Evolutionary conservation across 441 rosid species (phyloP).

Genomic region (Biscutella auriculata): DNA sequence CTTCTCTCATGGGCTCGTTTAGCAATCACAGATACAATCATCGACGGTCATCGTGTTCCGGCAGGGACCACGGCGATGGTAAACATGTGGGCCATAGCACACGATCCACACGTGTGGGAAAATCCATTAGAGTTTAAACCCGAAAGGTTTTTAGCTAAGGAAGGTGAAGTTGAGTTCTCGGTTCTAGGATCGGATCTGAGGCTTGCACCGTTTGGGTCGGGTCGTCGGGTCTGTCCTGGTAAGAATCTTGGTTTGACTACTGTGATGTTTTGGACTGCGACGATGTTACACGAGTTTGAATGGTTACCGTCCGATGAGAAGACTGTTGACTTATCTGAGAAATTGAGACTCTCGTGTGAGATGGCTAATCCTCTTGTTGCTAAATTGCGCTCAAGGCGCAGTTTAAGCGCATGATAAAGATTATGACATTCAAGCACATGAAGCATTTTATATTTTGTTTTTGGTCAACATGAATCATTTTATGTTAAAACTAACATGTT

Average conservation of each 20-base stretch:
- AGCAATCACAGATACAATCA: constrained; percentile 41
- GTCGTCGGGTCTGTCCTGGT: constrained; percentile 51
- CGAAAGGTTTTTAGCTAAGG: constrained; percentile 30
- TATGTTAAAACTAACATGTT: constrained; percentile 7
- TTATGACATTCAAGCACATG: too few species aligned
- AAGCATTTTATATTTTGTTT: constrained; percentile 6
- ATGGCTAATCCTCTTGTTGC: constrained; percentile 66
- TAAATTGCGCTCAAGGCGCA: constrained; percentile 31
- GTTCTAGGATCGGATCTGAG: constrained; percentile 55
- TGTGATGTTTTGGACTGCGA: constrained; percentile 42
- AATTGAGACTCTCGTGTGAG: constrained; percentile 67
- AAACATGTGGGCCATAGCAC: constrained; percentile 65
- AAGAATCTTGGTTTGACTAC: constrained; percentile 42
- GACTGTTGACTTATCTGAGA: constrained; percentile 54
- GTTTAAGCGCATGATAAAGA: background rate
- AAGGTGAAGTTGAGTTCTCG: constrained; percentile 36
- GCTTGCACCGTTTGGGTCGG: constrained; percentile 65
- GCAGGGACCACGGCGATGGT: constrained; percentile 60
- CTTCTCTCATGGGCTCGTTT: constrained; percentile 58
- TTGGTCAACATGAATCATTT: too few species aligned
- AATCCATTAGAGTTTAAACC: constrained; percentile 47
- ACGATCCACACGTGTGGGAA: constrained; percentile 51
- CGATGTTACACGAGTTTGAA: constrained; percentile 44
- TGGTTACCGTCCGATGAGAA: constrained; percentile 33
- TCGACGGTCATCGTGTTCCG: constrained; percentile 48